phyloP scores from a whole-genome alignment of 2,329 filamentous ascomycete genomes.

The Phaeosphaeriaceae sp. region DNA sequence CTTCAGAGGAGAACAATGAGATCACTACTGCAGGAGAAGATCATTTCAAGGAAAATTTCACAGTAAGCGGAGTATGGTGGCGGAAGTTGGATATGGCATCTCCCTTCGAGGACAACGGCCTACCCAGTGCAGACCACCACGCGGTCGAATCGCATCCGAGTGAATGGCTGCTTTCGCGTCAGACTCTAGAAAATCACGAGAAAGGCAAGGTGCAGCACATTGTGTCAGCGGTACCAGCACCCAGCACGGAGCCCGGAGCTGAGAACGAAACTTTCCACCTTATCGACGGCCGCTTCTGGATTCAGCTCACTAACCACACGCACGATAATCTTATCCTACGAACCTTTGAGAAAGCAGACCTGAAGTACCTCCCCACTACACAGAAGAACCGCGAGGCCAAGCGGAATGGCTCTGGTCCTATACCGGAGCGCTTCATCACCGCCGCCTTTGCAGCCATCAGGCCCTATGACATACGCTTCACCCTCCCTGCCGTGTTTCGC shows the following conservation, averaged over 20 bases:
- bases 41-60: conserved; percentile 20
- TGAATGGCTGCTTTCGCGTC: conserved; percentile 39
- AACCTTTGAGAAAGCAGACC: conserved; percentile 25
- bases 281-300: conserved; percentile 65
- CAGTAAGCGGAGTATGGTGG: conserved; percentile 34
- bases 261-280: conserved; percentile 47
- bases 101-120: conserved; percentile 15
- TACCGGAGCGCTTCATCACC: conserved; percentile 16
- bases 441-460: conserved; percentile 24
- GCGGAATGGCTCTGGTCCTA: neutral
- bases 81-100: conserved; percentile 19
- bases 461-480: conserved; percentile 26
- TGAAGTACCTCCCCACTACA: conserved; percentile 7
- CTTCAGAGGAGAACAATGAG: conserved; percentile 5
- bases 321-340: conserved; percentile 49
- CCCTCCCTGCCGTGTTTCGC: conserved; percentile 33
- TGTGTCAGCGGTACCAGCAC: conserved; percentile 15
- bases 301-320: conserved; percentile 52
- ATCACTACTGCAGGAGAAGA: neutral
- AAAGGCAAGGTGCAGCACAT: neutral
- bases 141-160: conserved; percentile 8
- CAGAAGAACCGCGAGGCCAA: conserved; percentile 1
- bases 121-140: conserved; percentile 4
- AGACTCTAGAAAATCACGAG: conserved; percentile 21
- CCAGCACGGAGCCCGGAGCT: neutral